Conservation (phyloP, 2,329 filamentous ascomycete genomes). For the Diplodia seriata region DNA sequence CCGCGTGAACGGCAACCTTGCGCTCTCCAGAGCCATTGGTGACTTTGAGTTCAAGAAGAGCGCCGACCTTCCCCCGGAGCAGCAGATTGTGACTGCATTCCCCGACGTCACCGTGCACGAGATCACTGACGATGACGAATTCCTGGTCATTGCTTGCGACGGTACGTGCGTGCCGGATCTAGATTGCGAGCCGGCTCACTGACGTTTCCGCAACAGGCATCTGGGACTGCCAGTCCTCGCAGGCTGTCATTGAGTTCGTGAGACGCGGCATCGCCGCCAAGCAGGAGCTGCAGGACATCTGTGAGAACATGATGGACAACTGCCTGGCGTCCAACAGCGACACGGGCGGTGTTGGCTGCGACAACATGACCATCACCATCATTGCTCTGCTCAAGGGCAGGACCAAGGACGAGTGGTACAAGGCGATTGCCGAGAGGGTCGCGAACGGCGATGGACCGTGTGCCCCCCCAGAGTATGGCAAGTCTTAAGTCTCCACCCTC, state of each 20-base stretch:
- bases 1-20: constrained; percentile 96
- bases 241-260: constrained; percentile 96
- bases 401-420: constrained; percentile 98
- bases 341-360: constrained; percentile 95
- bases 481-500: constrained; percentile 61
- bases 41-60: constrained; percentile 99
- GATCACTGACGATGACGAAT: constrained; percentile 91
- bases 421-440: constrained; percentile 91
- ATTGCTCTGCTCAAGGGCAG: constrained; percentile 88
- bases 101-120: constrained; percentile 94
- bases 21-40: constrained; percentile 93
- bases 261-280: constrained; percentile 94
- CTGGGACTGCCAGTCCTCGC: constrained; percentile 99
- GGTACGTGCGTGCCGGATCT: constrained; percentile 39
- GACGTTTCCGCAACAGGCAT: constrained; percentile 70
- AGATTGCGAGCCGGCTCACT: constrained; percentile 34
- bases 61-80: constrained; percentile 93
- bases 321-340: constrained; percentile 97
- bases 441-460: constrained; percentile 97
- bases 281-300: constrained; percentile 92
- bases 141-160: constrained; percentile 60
- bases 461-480: constrained; percentile 99
- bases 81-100: constrained; percentile 97
- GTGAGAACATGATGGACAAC: constrained; percentile 99
- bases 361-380: constrained; percentile 99